Percentiles rank a stretch among this genome's conserved stretches.
These are phyloP conservation scores for Boletus sp. DNA, from an alignment of 1,284 basidiomycete species.

Conservation along the genomic window DNA sequence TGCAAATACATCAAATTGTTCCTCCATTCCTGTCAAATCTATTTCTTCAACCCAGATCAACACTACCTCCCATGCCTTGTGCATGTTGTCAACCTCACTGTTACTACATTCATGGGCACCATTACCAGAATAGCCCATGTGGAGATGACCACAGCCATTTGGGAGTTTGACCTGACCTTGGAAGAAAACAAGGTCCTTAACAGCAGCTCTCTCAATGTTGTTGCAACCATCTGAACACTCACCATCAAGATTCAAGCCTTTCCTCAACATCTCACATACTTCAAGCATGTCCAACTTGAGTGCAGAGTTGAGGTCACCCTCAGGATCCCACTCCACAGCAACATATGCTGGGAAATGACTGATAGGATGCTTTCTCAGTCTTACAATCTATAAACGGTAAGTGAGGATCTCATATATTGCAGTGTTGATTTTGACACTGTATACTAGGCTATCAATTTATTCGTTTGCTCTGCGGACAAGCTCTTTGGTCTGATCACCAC, in stretches of 20 bases:
- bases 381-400: neutral
- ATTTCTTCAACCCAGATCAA: neutral
- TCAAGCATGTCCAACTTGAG: neutral
- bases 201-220: neutral
- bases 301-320: neutral
- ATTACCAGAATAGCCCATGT: neutral
- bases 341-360: neutral
- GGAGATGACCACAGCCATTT: neutral
- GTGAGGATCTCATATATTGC: too few relatives aligned
- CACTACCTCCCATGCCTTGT: neutral
- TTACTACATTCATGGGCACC: neutral
- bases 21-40: neutral
- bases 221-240: neutral
- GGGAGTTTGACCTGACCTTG: neutral
- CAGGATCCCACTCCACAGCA: neutral
- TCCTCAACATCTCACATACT: neutral
- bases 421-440: too few relatives aligned
- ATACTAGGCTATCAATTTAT: neutral
- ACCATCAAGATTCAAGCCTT: neutral
- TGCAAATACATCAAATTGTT: neutral
- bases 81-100: neutral
- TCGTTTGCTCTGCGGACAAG: neutral
- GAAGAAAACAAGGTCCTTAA: neutral
- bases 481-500: neutral
- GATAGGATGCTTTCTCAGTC: neutral